Conservation (phyloP, 2,329 filamentous ascomycete genomes). For the Ceratocystis harringtonii region DNA sequence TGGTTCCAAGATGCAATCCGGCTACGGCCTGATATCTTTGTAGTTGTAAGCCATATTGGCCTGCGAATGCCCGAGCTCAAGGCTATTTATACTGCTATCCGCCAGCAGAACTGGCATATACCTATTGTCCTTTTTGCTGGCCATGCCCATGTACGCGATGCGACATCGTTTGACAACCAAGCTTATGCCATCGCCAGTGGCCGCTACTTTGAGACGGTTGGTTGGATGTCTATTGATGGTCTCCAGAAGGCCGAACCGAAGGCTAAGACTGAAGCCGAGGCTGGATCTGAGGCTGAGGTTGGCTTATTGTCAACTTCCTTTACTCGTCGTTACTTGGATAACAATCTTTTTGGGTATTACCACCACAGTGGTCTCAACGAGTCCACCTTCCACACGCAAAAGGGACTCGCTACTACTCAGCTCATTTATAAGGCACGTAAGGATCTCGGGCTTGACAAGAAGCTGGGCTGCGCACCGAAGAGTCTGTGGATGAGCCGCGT, state of each 20-base stretch:
- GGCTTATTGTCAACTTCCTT: constrained; percentile 39
- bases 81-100: constrained; percentile 62
- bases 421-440: constrained; percentile 57
- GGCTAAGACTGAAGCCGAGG: too few relatives aligned
- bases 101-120: constrained; percentile 59
- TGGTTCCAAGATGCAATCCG: constrained; percentile 82
- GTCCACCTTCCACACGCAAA: constrained; percentile 58
- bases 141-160: constrained; percentile 79
- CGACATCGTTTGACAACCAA: constrained; percentile 60
- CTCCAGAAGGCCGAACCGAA: constrained; percentile 27
- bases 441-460: constrained; percentile 54
- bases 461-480: constrained; percentile 69
- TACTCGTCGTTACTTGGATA: constrained; percentile 76
- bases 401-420: constrained; percentile 55
- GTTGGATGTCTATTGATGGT: constrained; percentile 77
- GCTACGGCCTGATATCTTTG: constrained; percentile 75
- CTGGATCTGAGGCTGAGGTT: constrained; percentile 20
- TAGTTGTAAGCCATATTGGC: constrained; percentile 75
- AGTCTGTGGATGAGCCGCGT: constrained; percentile 70
- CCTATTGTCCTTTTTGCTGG: constrained; percentile 89
- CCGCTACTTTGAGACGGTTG: constrained; percentile 87
- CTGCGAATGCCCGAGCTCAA: constrained; percentile 68
- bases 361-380: constrained; percentile 63
- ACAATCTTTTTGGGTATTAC: constrained; percentile 72
- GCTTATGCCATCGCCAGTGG: constrained; percentile 74